Evolutionary conservation across 371 early-diverging fungal species (phyloP).

Genomic region (Mortierella sp.): DNA sequence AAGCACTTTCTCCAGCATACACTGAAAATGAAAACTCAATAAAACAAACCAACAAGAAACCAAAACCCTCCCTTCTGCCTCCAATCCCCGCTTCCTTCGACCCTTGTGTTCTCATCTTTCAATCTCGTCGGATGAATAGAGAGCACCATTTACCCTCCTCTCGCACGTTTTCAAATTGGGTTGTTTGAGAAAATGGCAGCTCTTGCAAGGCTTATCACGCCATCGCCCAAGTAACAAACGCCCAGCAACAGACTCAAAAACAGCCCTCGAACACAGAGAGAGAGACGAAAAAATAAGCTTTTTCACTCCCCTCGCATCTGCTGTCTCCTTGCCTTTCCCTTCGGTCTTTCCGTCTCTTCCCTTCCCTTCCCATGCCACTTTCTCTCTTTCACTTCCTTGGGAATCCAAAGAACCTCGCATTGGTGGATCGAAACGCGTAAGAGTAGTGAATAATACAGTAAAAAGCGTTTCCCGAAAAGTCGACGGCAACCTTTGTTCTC

Average conservation of each 20-base stretch:
- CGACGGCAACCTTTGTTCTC: too few relatives aligned
- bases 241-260: not conserved
- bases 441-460: not conserved
- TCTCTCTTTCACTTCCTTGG: not conserved
- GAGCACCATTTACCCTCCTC: not conserved
- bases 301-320: not conserved
- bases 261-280: not conserved
- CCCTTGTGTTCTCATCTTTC: not conserved
- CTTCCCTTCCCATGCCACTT: not conserved
- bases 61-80: not conserved
- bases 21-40: not conserved
- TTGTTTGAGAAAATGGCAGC: not conserved
- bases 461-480: too few relatives aligned
- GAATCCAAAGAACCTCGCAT: not conserved
- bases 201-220: not conserved
- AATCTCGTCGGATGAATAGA: not conserved
- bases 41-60: not conserved
- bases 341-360: not conserved
- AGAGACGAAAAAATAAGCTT: not conserved
- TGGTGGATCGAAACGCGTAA: slow-evolving; percentile 1
- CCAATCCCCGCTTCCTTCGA: too few relatives aligned
- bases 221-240: not conserved
- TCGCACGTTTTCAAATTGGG: too few relatives aligned
- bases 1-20: not conserved
- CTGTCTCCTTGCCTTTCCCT: not conserved